Base-by-base conservation (phyloP, 257 asterid species). In the Nicotiana otophora region DNA sequence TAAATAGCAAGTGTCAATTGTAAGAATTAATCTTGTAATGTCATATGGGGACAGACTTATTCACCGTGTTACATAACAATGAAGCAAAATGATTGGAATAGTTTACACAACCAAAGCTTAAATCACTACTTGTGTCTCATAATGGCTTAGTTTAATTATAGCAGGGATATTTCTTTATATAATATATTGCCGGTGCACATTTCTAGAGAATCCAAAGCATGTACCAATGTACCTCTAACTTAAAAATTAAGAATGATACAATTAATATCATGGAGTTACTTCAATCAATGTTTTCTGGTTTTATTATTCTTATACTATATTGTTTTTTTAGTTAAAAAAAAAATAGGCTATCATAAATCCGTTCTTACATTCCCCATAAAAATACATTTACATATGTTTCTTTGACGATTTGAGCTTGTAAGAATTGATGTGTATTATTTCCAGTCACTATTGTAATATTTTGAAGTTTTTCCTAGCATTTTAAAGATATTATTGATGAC, bases 71-170 rank as follows among this genome's bases (percentile, higher is more conserved):
- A 48, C 51, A 53, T 46, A 64, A 39, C 72, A 82, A 69, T 23
- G 79, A 60, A 79, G 67, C 85, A 85, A 64, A 60, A 85, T 69
- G 82, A 60, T 68, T 81, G 63, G 30, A 9, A 39, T 61, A 77
- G 42, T 61, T 57, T 20, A 20, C 31, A 77, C 51, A 23, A 81
- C 48, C 51, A 23, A 75, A 51, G n/a, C 75, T 4, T 36, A 11
- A 23, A 17, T 31, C 11, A 81, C 28, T 72, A 81, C 53, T 84
- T 80, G 81, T 83, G 72, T 33, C 82, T 55, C 82, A 62, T 64
- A 61, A 62, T 76, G 77, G 15, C 60, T 14, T 7, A 42, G 15
- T 75, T 2, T 31, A 42, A 42, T 42, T 7, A n/a, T 63, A 14
- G 53, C n/a, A 51, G 46, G 46, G n/a, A 62, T 19, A 15, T 31